Evolutionary conservation across 768 basidiomycete genomes (phyloP).

Genomic region (Tylopilus cervinicoccineus): DNA sequence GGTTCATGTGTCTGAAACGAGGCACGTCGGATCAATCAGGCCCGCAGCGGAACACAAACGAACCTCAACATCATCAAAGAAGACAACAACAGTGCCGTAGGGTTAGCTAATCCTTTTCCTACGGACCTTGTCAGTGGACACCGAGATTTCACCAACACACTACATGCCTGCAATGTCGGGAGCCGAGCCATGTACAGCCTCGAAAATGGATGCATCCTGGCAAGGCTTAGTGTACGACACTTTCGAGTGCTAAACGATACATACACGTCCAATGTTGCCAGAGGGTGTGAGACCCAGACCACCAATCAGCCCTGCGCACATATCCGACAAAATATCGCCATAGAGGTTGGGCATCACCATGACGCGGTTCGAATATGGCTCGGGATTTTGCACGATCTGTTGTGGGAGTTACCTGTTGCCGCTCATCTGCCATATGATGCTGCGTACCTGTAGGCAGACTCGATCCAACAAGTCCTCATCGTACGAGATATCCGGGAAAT

Average conservation of each 20-base stretch:
- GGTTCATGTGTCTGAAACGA: conserved; percentile 79
- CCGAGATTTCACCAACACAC: neutral
- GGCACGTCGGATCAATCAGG: conserved; percentile 23
- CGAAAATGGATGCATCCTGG: conserved; percentile 97
- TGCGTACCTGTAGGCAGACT: conserved; percentile 81
- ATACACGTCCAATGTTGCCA: conserved; percentile 91
- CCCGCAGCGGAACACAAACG: conserved; percentile 24
- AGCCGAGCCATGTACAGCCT: conserved; percentile 98
- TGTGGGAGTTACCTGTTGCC: neutral
- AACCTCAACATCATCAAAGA: conserved; percentile 98
- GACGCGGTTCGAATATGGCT: conserved; percentile 90
- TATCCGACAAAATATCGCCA: conserved; percentile 94
- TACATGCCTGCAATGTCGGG: conserved; percentile 93
- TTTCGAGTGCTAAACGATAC: conserved; percentile 23
- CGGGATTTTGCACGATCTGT: conserved; percentile 89
- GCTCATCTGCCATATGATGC: neutral
- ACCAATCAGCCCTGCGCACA: conserved; percentile 98
- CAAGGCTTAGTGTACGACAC: conserved; percentile 13
- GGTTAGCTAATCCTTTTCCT: conserved; percentile 95
- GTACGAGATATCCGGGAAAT: conserved; percentile 89
- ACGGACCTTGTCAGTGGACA: conserved; percentile 5
- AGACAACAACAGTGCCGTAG: conserved; percentile 95
- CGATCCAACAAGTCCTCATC: conserved; percentile 97
- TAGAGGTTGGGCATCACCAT: conserved; percentile 99
- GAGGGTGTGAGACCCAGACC: conserved; percentile 97